Percentiles rank a stretch among this genome's conserved stretches.
Conservation (phyloP, 2,329 filamentous ascomycete species). For the Aspergillus viridinutans region DNA sequence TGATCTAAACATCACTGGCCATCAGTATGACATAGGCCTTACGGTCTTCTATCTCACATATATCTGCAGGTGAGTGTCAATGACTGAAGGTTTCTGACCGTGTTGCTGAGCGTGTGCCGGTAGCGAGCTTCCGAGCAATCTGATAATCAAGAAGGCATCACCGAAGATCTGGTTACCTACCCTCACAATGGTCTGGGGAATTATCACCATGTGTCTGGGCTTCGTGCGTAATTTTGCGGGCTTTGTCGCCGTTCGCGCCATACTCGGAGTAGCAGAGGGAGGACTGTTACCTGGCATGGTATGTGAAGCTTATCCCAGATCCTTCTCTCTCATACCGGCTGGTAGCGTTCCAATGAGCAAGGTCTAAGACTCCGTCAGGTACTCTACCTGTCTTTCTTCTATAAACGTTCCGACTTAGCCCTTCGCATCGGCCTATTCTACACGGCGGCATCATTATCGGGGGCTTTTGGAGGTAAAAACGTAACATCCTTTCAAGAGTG, state of each 20-base stretch:
- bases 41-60: slow-evolving; percentile 58
- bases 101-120: not conserved
- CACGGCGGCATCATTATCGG: slow-evolving; percentile 61
- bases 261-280: slow-evolving; percentile 62
- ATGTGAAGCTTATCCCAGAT: slow-evolving; percentile 9
- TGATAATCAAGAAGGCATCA: slow-evolving; percentile 59
- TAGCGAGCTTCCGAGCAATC: slow-evolving; percentile 61
- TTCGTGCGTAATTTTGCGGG: slow-evolving; percentile 42
- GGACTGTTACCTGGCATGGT: slow-evolving; percentile 64
- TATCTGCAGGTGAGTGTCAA: slow-evolving; percentile 51
- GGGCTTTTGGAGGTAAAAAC: slow-evolving; percentile 55
- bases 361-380: slow-evolving; percentile 38
- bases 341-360: not conserved
- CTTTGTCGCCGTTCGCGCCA: slow-evolving; percentile 58
- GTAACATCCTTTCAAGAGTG: not conserved
- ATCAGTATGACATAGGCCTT: slow-evolving; percentile 62
- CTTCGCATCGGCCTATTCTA: slow-evolving; percentile 65
- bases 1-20: slow-evolving; percentile 55
- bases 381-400: slow-evolving; percentile 61
- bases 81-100: not conserved
- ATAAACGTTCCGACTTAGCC: slow-evolving; percentile 57
- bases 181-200: slow-evolving; percentile 55
- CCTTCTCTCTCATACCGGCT: not conserved
- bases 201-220: slow-evolving; percentile 46
- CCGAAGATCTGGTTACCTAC: slow-evolving; percentile 59